These are phyloP conservation scores for Colletotrichum endophyticum DNA, from an alignment of 2,329 filamentous ascomycete species.

Conservation along the genomic window DNA sequence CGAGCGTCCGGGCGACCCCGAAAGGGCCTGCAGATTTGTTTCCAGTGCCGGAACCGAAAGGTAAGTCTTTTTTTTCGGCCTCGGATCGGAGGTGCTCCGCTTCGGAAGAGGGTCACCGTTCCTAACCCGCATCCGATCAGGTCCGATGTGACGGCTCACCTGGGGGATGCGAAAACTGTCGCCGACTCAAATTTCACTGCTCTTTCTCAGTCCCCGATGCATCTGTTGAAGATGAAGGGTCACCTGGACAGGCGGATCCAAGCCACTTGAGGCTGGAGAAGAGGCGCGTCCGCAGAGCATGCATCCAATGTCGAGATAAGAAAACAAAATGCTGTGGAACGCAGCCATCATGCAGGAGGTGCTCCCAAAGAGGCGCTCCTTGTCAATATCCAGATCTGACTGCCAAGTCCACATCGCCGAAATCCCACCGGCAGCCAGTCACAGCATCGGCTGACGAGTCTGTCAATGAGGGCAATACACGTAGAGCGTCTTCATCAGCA, in stretches of 20 bases:
- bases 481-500: background rate
- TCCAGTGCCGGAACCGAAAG: conserved; percentile 20
- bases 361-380: background rate
- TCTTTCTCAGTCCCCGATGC: background rate
- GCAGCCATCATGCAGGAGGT: conserved; percentile 2
- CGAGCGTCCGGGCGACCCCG: conserved; percentile 9
- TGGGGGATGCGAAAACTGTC: conserved; percentile 15
- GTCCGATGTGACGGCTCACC: conserved; percentile 13
- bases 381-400: conserved; percentile 6
- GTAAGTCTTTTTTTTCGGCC: background rate
- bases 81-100: background rate
- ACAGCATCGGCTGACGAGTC: background rate
- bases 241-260: background rate
- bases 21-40: conserved; percentile 15
- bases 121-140: conserved; percentile 1
- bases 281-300: conserved; percentile 12
- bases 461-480: background rate
- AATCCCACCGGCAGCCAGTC: background rate
- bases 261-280: conserved; percentile 12
- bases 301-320: conserved; percentile 7
- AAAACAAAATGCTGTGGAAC: conserved; percentile 17
- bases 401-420: background rate
- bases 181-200: conserved; percentile 13
- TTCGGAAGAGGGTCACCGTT: background rate
- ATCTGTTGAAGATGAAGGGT: background rate